Conservation (phyloP, 768 basidiomycete species). For the Russula compacta region DNA sequence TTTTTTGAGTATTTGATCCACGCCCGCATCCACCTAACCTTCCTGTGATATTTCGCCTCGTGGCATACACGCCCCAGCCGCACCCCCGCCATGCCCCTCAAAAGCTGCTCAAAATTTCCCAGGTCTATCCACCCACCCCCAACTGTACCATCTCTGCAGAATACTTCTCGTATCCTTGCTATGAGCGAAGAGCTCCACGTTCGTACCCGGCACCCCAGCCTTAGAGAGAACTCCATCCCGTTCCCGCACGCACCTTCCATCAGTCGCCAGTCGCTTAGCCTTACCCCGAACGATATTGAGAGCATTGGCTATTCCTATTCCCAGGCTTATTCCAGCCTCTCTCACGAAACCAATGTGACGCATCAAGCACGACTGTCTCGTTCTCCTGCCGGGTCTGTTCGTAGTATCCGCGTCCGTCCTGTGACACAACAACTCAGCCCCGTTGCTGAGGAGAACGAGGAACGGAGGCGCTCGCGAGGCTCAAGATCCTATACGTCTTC, state of each 20-base stretch:
- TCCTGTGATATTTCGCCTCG: conserved; percentile 6
- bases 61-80: conserved; percentile 16
- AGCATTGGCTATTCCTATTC: conserved; percentile 18
- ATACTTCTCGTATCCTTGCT: conserved; percentile 5
- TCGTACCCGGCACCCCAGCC: conserved; percentile 1
- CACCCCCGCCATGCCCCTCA: conserved; percentile 16
- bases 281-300: conserved; percentile 8
- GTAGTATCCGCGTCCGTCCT: conserved; percentile 14
- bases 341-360: conserved; percentile 5
- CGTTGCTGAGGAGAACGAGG: conserved; percentile 19
- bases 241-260: conserved; percentile 16
- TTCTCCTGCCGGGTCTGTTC: conserved; percentile 16
- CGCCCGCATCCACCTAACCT: conserved; percentile 7
- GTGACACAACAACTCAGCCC: conserved; percentile 18
- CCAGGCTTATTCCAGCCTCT: conserved; percentile 11
- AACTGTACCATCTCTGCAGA: conserved; percentile 10
- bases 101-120: conserved; percentile 15
- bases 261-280: conserved; percentile 16
- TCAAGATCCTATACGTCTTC: conserved; percentile 6
- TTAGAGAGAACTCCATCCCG: conserved; percentile 12
- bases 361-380: conserved; percentile 13
- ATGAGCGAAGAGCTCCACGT: conserved; percentile 12
- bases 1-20: conserved; percentile 3
- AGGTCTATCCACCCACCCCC: conserved; percentile 6
- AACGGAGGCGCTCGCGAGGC: conserved; percentile 15